These are phyloP conservation scores for Anethum foeniculum DNA, from an alignment of 140 eudicot species.

Conservation along the genomic window DNA sequence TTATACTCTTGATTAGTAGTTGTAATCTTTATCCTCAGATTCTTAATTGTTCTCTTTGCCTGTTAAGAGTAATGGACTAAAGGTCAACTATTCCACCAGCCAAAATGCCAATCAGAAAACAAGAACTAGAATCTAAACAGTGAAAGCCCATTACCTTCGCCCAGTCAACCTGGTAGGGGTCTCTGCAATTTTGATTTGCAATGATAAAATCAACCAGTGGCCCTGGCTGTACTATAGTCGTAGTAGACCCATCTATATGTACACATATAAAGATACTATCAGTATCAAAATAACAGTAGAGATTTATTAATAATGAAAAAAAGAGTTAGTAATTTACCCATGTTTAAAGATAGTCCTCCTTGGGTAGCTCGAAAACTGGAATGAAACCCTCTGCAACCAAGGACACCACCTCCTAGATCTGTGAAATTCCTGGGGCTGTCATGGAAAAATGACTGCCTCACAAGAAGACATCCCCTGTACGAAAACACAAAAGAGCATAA, in stretches of 20 bases:
- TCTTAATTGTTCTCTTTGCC: conserved; percentile 59
- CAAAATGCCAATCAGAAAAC: not conserved
- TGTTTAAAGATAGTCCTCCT: conserved; percentile 58
- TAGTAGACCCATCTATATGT: conserved; percentile 53
- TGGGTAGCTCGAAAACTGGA: conserved; percentile 71
- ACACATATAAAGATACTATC: not conserved
- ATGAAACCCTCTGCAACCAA: conserved; percentile 66
- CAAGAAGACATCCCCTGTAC: conserved; percentile 71
- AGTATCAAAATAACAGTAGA: not conserved
- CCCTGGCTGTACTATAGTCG: conserved; percentile 72
- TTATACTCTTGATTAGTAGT: conserved; percentile 50
- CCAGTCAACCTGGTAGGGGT: conserved; percentile 67
- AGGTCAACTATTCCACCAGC: not conserved
- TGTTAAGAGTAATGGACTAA: conserved; percentile 19
- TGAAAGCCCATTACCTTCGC: conserved; percentile 31
- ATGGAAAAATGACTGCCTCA: conserved; percentile 67
- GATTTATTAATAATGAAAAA: not conserved
- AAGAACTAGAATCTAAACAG: not conserved
- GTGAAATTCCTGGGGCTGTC: conserved; percentile 39
- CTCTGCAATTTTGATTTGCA: conserved; percentile 59
- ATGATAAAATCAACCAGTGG: conserved; percentile 65
- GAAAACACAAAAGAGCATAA: not conserved
- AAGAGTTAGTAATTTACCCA: conserved; percentile 32
- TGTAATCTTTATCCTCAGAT: conserved; percentile 44
- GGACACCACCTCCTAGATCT: conserved; percentile 69